A percentile compares a stretch with the other conserved stretches of the same genome.
Evolutionary conservation across 1,284 basidiomycete species (phyloP).

Genomic region (Ceratobasidium sp.): DNA sequence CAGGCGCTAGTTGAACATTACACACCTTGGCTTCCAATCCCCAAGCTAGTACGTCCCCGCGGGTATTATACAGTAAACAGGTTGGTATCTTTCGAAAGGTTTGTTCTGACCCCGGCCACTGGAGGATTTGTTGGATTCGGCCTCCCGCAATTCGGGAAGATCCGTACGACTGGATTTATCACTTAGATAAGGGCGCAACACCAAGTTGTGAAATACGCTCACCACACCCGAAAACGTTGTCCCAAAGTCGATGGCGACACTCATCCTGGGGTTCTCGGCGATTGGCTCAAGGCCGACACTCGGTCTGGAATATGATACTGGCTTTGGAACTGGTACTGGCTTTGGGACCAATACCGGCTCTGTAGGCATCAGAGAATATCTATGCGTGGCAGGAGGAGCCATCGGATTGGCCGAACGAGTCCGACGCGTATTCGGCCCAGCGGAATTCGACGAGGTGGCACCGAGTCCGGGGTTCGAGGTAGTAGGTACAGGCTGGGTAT

Average conservation of each 20-base stretch:
- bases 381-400: too few relatives aligned
- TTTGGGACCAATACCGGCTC: too few relatives aligned
- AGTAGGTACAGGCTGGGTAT: too few relatives aligned
- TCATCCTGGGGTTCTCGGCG: slow-evolving; percentile 56
- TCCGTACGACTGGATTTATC: slow-evolving; percentile 69
- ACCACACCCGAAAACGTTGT: slow-evolving; percentile 85
- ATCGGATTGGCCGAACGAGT: too few relatives aligned
- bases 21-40: slow-evolving; percentile 71
- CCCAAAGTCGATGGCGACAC: slow-evolving; percentile 82
- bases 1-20: neutral
- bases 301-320: too few relatives aligned
- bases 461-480: too few relatives aligned
- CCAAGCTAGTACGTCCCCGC: slow-evolving; percentile 74
- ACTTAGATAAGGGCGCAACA: neutral
- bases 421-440: too few relatives aligned
- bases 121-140: slow-evolving; percentile 74
- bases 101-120: slow-evolving; percentile 79
- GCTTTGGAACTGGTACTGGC: too few relatives aligned
- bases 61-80: slow-evolving; percentile 74
- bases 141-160: slow-evolving; percentile 81
- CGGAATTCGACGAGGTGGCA: too few relatives aligned
- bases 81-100: slow-evolving; percentile 83
- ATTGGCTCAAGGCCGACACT: too few relatives aligned
- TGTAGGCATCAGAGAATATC: too few relatives aligned
- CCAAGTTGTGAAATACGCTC: slow-evolving; percentile 46